These are phyloP conservation scores for Pseudofabraea citricarpa DNA, from an alignment of 2,329 filamentous ascomycete species.

Conservation along the genomic window DNA sequence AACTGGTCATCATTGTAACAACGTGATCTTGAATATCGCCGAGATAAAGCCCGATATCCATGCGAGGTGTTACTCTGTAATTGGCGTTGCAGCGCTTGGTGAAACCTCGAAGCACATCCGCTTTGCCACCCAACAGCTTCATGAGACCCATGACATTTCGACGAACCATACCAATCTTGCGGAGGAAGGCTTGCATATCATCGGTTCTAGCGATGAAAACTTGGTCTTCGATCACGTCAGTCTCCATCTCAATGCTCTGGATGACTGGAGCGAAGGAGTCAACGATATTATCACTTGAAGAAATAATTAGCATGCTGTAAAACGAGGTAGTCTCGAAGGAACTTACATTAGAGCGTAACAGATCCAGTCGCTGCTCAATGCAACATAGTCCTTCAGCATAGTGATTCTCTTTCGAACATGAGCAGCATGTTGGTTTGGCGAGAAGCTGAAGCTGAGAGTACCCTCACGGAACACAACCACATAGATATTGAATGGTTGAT, in stretches of 20 bases:
- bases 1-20: conserved; percentile 96
- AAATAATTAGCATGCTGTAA: conserved; percentile 7
- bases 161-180: conserved; percentile 81
- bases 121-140: conserved; percentile 90
- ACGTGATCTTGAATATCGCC: conserved; percentile 99
- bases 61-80: conserved; percentile 89
- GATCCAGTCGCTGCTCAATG: conserved; percentile 95
- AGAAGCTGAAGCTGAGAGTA: conserved; percentile 90
- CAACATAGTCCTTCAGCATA: conserved; percentile 89
- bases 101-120: conserved; percentile 96
- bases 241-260: conserved; percentile 78
- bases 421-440: conserved; percentile 77
- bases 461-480: conserved; percentile 96
- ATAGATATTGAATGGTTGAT: conserved; percentile 94
- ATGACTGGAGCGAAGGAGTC: conserved; percentile 92
- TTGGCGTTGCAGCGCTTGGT: conserved; percentile 98
- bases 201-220: conserved; percentile 90
- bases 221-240: conserved; percentile 90
- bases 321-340: not conserved
- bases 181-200: conserved; percentile 82
- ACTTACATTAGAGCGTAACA: conserved; percentile 94
- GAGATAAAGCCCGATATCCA: conserved; percentile 94
- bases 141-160: conserved; percentile 94
- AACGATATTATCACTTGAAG: conserved; percentile 81
- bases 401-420: conserved; percentile 90